Evolutionary conservation across 1,284 basidiomycete species (phyloP), one percentile per base, ranked within the genome.

Genomic region (Cutaneotrichosporon arboriforme): DNA sequence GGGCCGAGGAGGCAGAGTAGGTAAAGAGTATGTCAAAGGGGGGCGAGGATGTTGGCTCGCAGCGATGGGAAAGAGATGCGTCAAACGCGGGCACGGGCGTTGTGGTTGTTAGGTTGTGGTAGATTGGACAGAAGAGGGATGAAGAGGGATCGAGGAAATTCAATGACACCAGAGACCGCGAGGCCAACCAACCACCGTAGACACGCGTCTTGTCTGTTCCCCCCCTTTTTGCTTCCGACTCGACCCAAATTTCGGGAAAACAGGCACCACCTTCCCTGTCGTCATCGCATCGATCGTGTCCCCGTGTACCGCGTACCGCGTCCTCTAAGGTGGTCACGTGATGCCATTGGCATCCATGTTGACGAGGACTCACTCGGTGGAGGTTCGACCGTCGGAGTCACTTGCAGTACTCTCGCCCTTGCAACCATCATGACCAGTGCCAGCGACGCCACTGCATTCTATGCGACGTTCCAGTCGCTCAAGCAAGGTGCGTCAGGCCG

Each of bases 401-500:
- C n/a, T n/a, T n/a, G n/a, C n/a, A n/a, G n/a, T n/a, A 39, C 9
- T 39, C n/a, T 39, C 38, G 7, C 36, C 36, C 17, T 21, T 10
- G n/a, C n/a, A 31, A 31, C 26, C 26, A 31, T 10, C 26, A 46
- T 46, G 62, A 53, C 59, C 0, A 58, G 55, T 34, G 58, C 62
- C 2, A 14, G 49, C 5, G 45, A 48, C 20, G 57, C 61, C 1
- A 59, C 57, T 12, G 52, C 62, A 4, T 67, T 68, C 42, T 63
- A 67, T 46, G 31, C 51, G 8, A 46, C 51, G 4, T 70, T 70
- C 35, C 61, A 63, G 18, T 8, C 35, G 1, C n/a, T 50, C 8
- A 57, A 57, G 18, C 35, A 17, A 0, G 51, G 55, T 53, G 9
- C 2, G 55, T 48, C 3, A 13, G 31, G n/a, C 33, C 18, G 7